These are phyloP conservation scores for Ogataea dorogensis DNA, from an alignment of 805 yeast genomes.

Conservation along the genomic window DNA sequence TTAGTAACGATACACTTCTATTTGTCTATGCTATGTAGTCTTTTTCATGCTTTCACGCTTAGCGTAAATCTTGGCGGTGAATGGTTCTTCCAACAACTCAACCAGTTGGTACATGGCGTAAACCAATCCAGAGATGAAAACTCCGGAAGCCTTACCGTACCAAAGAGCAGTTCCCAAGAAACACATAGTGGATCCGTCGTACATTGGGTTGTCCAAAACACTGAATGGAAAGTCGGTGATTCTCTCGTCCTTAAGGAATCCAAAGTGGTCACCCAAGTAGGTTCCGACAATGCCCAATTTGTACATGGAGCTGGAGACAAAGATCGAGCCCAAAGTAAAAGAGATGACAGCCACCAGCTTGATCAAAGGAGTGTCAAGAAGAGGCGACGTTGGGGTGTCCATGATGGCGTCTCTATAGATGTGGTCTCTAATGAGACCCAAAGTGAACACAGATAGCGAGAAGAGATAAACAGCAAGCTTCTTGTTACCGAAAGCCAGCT, in stretches of 20 bases:
- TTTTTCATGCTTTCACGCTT: conserved; percentile 45
- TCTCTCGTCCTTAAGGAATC: conserved; percentile 86
- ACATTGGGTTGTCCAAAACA: conserved; percentile 92
- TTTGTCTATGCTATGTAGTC: conserved; percentile 6
- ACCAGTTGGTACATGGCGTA: conserved; percentile 82
- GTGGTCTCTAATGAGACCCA: conserved; percentile 82
- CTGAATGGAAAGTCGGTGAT: conserved; percentile 94
- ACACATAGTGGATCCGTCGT: conserved; percentile 85
- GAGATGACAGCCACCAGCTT: conserved; percentile 47
- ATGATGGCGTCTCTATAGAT: conserved; percentile 68
- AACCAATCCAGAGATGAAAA: conserved; percentile 69
- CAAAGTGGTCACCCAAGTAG: conserved; percentile 95
- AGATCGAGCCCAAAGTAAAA: conserved; percentile 71
- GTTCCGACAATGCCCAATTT: conserved; percentile 95
- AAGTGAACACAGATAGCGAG: conserved; percentile 77
- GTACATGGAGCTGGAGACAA: conserved; percentile 86
- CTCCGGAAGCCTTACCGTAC: conserved; percentile 88
- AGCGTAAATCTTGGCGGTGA: conserved; percentile 90
- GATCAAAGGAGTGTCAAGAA: conserved; percentile 42
- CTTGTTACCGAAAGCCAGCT: conserved; percentile 62
- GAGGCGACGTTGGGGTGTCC: conserved; percentile 64
- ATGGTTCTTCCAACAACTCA: conserved; percentile 89
- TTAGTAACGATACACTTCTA: neutral
- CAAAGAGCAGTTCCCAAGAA: conserved; percentile 89
- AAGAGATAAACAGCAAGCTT: conserved; percentile 79